These are phyloP conservation scores for Alternaria sp. DNA, from an alignment of 2,329 filamentous ascomycete species.

Conservation along the genomic window DNA sequence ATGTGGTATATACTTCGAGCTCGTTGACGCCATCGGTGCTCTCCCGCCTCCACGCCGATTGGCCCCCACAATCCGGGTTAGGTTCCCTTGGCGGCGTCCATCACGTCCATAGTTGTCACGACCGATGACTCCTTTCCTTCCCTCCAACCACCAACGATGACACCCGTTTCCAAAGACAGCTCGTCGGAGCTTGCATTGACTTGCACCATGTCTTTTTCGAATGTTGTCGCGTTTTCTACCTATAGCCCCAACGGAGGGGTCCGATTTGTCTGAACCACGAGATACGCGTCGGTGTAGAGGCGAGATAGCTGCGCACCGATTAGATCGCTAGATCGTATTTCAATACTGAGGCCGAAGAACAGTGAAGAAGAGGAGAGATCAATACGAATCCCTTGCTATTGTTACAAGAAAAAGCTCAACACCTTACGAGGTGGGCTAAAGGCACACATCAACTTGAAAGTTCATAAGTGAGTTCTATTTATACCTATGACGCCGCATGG, in stretches of 20 bases:
- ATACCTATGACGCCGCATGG: neutral
- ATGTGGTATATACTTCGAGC: slow-evolving; percentile 5
- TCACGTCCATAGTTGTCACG: slow-evolving; percentile 20
- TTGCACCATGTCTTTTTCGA: slow-evolving; percentile 31
- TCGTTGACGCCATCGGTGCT: slow-evolving; percentile 27
- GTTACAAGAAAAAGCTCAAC: neutral
- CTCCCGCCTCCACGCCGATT: slow-evolving; percentile 28
- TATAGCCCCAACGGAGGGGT: slow-evolving; percentile 66
- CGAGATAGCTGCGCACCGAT: slow-evolving; percentile 40
- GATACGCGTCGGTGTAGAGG: slow-evolving; percentile 41
- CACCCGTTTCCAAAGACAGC: slow-evolving; percentile 32
- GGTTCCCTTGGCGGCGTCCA: slow-evolving; percentile 29
- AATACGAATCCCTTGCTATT: neutral
- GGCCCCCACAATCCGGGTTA: slow-evolving; percentile 27
- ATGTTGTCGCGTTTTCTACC: slow-evolving; percentile 42
- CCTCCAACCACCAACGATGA: slow-evolving; percentile 42
- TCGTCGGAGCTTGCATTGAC: slow-evolving; percentile 36
- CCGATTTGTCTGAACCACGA: slow-evolving; percentile 53
- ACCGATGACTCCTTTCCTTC: slow-evolving; percentile 38
- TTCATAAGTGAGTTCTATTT: slow-evolving; percentile 16
- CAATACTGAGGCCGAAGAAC: slow-evolving; percentile 3
- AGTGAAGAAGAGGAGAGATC: neutral
- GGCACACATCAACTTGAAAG: slow-evolving; percentile 11
- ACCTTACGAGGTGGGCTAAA: neutral
- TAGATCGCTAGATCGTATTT: slow-evolving; percentile 19